Conservation (phyloP, 179 eudicot species). For the Silene coronaria region DNA sequence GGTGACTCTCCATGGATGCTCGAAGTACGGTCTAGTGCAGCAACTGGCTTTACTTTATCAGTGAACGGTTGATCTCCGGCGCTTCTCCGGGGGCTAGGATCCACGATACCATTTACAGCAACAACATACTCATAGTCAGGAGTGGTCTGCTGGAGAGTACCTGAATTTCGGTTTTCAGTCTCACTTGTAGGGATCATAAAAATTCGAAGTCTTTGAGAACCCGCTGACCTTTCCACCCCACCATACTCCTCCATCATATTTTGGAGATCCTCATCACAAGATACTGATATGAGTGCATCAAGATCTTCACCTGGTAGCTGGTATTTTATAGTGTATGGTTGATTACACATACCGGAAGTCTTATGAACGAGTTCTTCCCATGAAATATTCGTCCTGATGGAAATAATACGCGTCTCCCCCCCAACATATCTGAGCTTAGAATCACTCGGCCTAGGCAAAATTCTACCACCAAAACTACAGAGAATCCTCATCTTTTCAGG, state of each 20-base stretch:
- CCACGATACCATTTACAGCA: conserved; percentile 69
- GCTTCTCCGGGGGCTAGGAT: conserved; percentile 42
- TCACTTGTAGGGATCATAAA: conserved; percentile 60
- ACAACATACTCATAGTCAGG: conserved; percentile 72
- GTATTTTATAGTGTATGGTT: conserved; percentile 67
- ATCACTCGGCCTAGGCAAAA: conserved; percentile 77
- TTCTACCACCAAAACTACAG: conserved; percentile 85
- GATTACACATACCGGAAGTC: conserved; percentile 58
- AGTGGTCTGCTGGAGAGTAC: conserved; percentile 43
- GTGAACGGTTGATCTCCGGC: conserved; percentile 47
- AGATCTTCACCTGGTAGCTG: conserved; percentile 92
- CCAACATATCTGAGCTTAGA: conserved; percentile 82
- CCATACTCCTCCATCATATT: conserved; percentile 88
- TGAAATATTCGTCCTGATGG: conserved; percentile 46
- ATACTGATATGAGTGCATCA: conserved; percentile 92
- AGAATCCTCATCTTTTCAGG: conserved; percentile 66
- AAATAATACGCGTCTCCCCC: conserved; percentile 76
- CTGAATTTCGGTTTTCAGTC: conserved; percentile 42
- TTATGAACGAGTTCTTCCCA: conserved; percentile 54
- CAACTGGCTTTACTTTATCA: conserved; percentile 31
- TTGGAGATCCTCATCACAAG: conserved; percentile 78
- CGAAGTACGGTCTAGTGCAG: conserved; percentile 38
- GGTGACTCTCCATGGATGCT: conserved; percentile 47
- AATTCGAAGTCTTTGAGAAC: conserved; percentile 62
- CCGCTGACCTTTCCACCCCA: conserved; percentile 50